A percentile compares a stretch with the other conserved stretches of the same genome.
Evolutionary conservation across 2,329 filamentous ascomycete species (phyloP).

Genomic region (Fusarium sp.): DNA sequence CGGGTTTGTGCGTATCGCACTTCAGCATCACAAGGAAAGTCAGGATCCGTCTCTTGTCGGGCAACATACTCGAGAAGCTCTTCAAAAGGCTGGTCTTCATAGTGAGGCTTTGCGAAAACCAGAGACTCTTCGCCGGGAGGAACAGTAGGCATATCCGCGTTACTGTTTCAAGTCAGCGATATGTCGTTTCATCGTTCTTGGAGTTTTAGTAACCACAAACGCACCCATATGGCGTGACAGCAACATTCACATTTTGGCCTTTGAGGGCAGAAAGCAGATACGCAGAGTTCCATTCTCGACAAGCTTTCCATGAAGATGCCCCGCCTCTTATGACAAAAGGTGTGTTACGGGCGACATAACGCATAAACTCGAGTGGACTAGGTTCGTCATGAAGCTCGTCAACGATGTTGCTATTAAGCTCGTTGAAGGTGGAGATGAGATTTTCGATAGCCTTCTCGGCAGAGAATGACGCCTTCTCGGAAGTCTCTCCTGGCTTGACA

Average conservation of each 20-base stretch:
- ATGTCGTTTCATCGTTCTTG: background rate
- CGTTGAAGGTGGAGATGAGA: slow-evolving; percentile 79
- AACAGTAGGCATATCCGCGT: slow-evolving; percentile 57
- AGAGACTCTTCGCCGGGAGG: slow-evolving; percentile 47
- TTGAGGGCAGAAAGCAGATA: slow-evolving; percentile 72
- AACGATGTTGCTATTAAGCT: slow-evolving; percentile 75
- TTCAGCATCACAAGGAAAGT: slow-evolving; percentile 57
- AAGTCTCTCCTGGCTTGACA: background rate
- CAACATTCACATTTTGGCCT: slow-evolving; percentile 77
- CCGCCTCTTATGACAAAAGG: slow-evolving; percentile 80
- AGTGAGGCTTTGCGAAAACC: slow-evolving; percentile 80
- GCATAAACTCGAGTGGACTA: slow-evolving; percentile 84
- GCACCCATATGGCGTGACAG: slow-evolving; percentile 82
- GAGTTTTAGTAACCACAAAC: slow-evolving; percentile 40
- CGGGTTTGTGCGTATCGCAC: slow-evolving; percentile 83
- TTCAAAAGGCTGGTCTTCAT: slow-evolving; percentile 74
- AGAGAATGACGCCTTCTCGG: background rate
- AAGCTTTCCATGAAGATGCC: slow-evolving; percentile 75
- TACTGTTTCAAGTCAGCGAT: slow-evolving; percentile 47
- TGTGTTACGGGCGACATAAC: slow-evolving; percentile 79
- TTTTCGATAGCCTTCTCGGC: slow-evolving; percentile 52
- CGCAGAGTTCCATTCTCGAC: slow-evolving; percentile 72
- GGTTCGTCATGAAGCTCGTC: slow-evolving; percentile 76
- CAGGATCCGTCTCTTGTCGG: slow-evolving; percentile 65
- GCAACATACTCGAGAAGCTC: slow-evolving; percentile 75